A percentile compares a stretch with the other conserved stretches of the same genome.
Conservation (phyloP, 2,329 filamentous ascomycete genomes). For the Rhinocladiella similis region DNA sequence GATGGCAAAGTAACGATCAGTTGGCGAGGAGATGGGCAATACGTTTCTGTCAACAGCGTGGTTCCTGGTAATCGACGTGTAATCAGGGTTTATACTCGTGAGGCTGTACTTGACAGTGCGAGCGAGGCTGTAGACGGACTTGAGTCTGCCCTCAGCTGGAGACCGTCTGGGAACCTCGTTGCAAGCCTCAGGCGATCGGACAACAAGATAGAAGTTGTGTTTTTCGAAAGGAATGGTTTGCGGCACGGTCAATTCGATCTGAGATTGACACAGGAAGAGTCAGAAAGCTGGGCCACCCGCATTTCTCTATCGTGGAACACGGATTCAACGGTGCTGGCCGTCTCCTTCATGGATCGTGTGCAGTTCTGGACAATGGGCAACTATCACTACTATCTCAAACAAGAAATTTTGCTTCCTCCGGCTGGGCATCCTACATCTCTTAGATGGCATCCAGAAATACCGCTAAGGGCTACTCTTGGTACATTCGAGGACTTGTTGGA, state of each 20-base stretch:
- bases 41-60: constrained; percentile 81
- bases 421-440: constrained; percentile 33
- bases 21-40: constrained; percentile 94
- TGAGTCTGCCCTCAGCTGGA: constrained; percentile 86
- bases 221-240: constrained; percentile 96
- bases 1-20: constrained; percentile 71
- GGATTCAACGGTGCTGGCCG: constrained; percentile 86
- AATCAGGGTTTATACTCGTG: constrained; percentile 85
- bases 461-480: constrained; percentile 66
- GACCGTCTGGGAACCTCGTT: constrained; percentile 85
- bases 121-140: constrained; percentile 92
- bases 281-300: constrained; percentile 54
- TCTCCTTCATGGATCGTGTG: constrained; percentile 71
- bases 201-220: constrained; percentile 72
- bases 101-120: constrained; percentile 86
- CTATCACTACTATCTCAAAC: constrained; percentile 97
- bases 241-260: constrained; percentile 94
- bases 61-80: constrained; percentile 69
- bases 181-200: constrained; percentile 74
- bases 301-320: constrained; percentile 82
- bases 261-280: constrained; percentile 62
- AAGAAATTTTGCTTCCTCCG: constrained; percentile 61
- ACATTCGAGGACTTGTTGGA: constrained; percentile 30
- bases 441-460: constrained; percentile 82
- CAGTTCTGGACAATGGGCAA: constrained; percentile 97